Conservation (phyloP, 345 rosid genomes). For the Acer campestre region DNA sequence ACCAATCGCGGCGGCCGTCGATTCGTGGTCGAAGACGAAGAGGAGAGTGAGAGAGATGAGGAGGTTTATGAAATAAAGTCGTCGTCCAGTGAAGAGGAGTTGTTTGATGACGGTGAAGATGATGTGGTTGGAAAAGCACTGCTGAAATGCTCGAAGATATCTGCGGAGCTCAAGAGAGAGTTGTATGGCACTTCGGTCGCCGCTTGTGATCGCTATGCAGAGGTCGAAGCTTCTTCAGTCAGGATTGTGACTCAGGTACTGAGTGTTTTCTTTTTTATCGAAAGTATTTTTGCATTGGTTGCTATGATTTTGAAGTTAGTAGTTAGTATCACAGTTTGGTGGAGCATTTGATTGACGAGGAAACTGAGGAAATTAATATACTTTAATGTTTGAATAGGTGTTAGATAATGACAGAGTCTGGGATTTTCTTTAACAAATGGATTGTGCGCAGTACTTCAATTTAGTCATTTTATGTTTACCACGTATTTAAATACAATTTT, state of each 20-base stretch:
- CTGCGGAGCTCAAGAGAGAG: constrained; percentile 71
- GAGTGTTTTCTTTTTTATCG: neutral
- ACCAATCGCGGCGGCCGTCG: constrained; percentile 63
- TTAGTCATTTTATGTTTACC: neutral
- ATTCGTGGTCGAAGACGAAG: constrained; percentile 63
- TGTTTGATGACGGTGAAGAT: constrained; percentile 39
- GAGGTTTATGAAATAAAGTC: constrained; percentile 50
- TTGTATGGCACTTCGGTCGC: constrained; percentile 72
- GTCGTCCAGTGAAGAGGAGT: constrained; percentile 52
- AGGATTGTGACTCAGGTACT: constrained; percentile 88
- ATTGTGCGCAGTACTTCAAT: neutral
- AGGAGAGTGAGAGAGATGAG: constrained; percentile 37
- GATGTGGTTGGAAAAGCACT: constrained; percentile 90
- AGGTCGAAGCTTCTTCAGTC: constrained; percentile 80
- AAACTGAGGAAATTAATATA: neutral
- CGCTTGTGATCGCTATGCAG: constrained; percentile 72
- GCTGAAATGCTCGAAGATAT: constrained; percentile 85
- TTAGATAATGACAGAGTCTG: neutral
- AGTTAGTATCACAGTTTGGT: neutral
- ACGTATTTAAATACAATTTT: neutral
- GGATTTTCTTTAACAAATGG: neutral
- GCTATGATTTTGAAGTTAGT: neutral
- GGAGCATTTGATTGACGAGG: neutral
- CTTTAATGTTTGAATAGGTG: neutral
- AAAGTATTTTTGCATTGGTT: neutral